Conservation (phyloP, 2,329 filamentous ascomycete species). For the Verticillium tricorpus region DNA sequence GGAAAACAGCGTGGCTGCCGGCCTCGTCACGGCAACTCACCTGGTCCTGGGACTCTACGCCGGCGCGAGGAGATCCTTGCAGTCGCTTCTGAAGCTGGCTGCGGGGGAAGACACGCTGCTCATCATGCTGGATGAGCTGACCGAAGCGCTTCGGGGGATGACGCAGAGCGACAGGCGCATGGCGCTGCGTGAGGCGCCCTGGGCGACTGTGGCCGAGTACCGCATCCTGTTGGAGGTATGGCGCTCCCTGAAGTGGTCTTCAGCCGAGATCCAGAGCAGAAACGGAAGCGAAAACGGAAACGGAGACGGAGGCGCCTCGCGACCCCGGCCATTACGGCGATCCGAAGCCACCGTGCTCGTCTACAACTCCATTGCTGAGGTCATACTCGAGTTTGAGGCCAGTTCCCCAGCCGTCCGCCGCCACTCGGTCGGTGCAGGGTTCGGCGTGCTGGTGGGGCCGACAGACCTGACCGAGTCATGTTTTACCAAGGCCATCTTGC, state of each 20-base stretch:
- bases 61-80: conserved; percentile 20
- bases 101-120: conserved; percentile 21
- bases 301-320: conserved; percentile 8
- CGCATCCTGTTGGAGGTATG: conserved; percentile 24
- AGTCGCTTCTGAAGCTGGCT: conserved; percentile 15
- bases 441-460: conserved; percentile 4
- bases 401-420: background rate
- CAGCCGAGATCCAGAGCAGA: conserved; percentile 16
- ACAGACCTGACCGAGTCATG: conserved; percentile 10
- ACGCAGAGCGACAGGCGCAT: conserved; percentile 6
- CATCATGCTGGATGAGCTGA: conserved; percentile 21
- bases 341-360: conserved; percentile 19
- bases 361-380: conserved; percentile 20
- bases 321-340: conserved; percentile 12
- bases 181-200: conserved; percentile 20
- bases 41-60: conserved; percentile 20
- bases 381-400: conserved; percentile 4
- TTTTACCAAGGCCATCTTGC: conserved; percentile 10
- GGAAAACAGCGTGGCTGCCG: conserved; percentile 23
- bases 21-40: conserved; percentile 25
- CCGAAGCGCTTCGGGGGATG: conserved; percentile 13
- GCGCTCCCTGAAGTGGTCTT: conserved; percentile 21
- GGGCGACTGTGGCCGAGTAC: conserved; percentile 22
- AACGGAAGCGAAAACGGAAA: background rate
- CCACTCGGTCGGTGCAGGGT: conserved; percentile 4